Conservation (phyloP, 805 yeast genomes). For the Blastobotrys terrestris region DNA sequence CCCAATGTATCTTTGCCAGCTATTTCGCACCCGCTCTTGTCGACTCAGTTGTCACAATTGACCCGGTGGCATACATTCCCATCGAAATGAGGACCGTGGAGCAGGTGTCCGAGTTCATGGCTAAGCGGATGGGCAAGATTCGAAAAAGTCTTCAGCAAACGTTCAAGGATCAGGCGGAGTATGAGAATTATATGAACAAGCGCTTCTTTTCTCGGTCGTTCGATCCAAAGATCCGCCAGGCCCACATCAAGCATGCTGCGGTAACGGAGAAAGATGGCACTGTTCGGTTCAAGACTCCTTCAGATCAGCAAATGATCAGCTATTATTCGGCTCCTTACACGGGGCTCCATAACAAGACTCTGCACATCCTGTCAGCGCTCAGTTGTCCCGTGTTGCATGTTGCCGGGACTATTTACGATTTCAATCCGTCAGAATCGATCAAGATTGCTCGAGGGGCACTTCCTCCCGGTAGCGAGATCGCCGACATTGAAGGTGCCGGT, state of each 20-base stretch:
- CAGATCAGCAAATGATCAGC: constrained; percentile 43
- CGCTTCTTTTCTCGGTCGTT: constrained; percentile 40
- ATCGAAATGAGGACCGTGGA: not conserved
- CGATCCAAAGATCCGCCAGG: constrained; percentile 40
- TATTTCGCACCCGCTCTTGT: constrained; percentile 48
- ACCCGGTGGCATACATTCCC: constrained; percentile 42
- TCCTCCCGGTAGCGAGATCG: constrained; percentile 30
- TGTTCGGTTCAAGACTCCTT: constrained; percentile 36
- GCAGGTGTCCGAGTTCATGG: not conserved
- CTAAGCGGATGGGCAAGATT: constrained; percentile 28
- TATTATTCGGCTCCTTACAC: constrained; percentile 38
- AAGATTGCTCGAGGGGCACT: constrained; percentile 26
- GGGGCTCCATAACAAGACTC: constrained; percentile 26
- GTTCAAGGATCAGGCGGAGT: constrained; percentile 42
- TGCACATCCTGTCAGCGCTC: constrained; percentile 31
- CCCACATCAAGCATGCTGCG: constrained; percentile 37
- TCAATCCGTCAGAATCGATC: not conserved
- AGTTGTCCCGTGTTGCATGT: constrained; percentile 45
- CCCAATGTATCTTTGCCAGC: constrained; percentile 43
- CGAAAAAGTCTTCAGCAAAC: constrained; percentile 30
- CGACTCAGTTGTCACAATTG: constrained; percentile 49
- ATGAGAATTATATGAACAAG: constrained; percentile 36
- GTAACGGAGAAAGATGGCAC: constrained; percentile 33
- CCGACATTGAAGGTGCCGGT: constrained; percentile 40
- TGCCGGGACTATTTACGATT: constrained; percentile 34